phyloP scores from a whole-genome alignment of 164 flowering plant species.

The Liriodendron chinense region DNA sequence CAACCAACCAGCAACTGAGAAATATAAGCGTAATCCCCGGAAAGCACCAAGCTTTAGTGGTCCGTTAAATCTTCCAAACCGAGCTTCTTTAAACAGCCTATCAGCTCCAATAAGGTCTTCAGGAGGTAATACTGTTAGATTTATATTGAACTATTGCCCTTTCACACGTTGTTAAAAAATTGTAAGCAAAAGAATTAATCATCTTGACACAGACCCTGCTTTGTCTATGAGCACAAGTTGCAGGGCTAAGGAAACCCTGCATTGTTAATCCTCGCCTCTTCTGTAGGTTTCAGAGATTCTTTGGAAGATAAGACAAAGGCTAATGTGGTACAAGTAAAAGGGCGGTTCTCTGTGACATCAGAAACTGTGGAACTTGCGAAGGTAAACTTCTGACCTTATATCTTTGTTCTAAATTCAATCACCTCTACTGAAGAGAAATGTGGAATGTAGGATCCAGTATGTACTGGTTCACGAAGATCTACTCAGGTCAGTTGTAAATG shows the following conservation, averaged over 20 bases:
- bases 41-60: slow-evolving; percentile 88
- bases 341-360: slow-evolving; percentile 95
- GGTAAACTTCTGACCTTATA: slow-evolving; percentile 39
- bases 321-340: slow-evolving; percentile 90
- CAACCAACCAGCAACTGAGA: slow-evolving; percentile 49
- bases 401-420: neutral
- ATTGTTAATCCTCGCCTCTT: slow-evolving; percentile 5
- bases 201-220: neutral
- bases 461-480: slow-evolving; percentile 61
- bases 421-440: slow-evolving; percentile 32
- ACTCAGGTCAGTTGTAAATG: slow-evolving; percentile 49
- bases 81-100: slow-evolving; percentile 95
- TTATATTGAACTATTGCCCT: neutral
- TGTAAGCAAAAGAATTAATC: neutral
- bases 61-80: slow-evolving; percentile 86
- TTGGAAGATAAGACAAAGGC: slow-evolving; percentile 86
- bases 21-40: slow-evolving; percentile 40
- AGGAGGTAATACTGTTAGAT: slow-evolving; percentile 48
- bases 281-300: slow-evolving; percentile 75
- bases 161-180: neutral
- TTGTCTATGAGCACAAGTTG: neutral
- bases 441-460: slow-evolving; percentile 60
- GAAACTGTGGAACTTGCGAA: slow-evolving; percentile 88
- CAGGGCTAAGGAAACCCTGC: neutral
- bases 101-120: slow-evolving; percentile 97